Conservation (phyloP, 768 basidiomycete genomes). For the Trametes gibbosa region DNA sequence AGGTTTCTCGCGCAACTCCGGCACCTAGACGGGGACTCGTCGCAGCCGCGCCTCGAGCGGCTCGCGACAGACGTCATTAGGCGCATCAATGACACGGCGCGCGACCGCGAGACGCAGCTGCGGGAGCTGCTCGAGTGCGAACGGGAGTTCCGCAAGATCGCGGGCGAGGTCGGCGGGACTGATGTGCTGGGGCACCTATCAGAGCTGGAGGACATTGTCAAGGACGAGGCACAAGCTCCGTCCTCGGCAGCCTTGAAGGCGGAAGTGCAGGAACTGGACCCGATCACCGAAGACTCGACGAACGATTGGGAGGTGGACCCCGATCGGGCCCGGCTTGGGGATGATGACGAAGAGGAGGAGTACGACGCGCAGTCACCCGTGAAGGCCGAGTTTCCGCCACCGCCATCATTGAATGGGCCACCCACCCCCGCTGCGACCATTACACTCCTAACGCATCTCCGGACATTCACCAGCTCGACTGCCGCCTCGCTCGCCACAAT, state of each 20-base stretch:
- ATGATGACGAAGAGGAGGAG: slow-evolving; percentile 49
- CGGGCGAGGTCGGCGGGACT: slow-evolving; percentile 71
- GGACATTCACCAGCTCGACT: slow-evolving; percentile 71
- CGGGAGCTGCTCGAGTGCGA: slow-evolving; percentile 77
- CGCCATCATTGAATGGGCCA: slow-evolving; percentile 47
- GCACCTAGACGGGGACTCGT: slow-evolving; percentile 56
- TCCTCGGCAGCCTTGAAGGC: slow-evolving; percentile 7
- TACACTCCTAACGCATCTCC: slow-evolving; percentile 66
- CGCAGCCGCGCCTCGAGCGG: slow-evolving; percentile 49
- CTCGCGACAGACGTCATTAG: slow-evolving; percentile 77
- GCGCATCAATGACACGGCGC: slow-evolving; percentile 68
- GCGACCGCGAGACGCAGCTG: slow-evolving; percentile 78
- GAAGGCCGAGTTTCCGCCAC: slow-evolving; percentile 56
- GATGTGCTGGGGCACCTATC: slow-evolving; percentile 73
- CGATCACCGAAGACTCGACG: slow-evolving; percentile 31
- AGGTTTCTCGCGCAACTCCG: slow-evolving; percentile 73
- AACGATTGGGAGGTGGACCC: slow-evolving; percentile 56
- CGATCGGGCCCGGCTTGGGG: slow-evolving; percentile 42
- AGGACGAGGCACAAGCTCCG: slow-evolving; percentile 35
- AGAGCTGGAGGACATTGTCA: slow-evolving; percentile 51
- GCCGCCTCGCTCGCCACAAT: slow-evolving; percentile 72
- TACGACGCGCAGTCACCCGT: slow-evolving; percentile 44
- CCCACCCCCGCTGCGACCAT: slow-evolving; percentile 59
- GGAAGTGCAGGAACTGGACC: slow-evolving; percentile 21
- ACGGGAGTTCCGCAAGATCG: slow-evolving; percentile 74